phyloP scores from a whole-genome alignment of 176 grass and related monocot species.

The Paspalum notatum region DNA sequence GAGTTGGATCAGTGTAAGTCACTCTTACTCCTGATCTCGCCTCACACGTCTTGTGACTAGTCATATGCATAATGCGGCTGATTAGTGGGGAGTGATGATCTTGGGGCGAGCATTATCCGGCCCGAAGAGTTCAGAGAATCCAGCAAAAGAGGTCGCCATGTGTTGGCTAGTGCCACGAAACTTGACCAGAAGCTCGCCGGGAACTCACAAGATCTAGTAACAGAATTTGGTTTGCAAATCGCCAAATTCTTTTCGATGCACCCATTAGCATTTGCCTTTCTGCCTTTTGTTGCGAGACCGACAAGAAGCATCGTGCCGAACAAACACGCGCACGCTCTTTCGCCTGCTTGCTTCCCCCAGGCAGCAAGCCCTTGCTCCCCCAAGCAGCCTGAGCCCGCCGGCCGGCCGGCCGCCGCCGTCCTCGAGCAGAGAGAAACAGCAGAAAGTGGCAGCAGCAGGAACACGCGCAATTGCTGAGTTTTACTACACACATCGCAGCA shows the following conservation, averaged over 20 bases:
- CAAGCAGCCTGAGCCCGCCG: background rate
- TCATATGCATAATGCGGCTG: background rate
- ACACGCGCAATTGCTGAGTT: conserved; percentile 46
- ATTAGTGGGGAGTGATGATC: background rate
- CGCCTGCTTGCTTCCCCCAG: conserved; percentile 26
- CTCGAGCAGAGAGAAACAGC: background rate
- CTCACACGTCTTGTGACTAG: conserved; percentile 1
- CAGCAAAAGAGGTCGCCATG: background rate
- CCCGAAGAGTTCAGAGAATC: background rate
- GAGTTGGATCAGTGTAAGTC: conserved; percentile 7
- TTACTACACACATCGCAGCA: conserved; percentile 33
- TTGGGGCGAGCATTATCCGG: background rate
- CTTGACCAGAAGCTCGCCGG: background rate
- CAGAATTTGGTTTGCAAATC: conserved; percentile 22
- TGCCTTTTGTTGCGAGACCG: conserved; percentile 9
- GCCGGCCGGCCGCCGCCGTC: background rate
- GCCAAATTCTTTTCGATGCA: background rate
- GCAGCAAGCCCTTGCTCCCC: conserved; percentile 11
- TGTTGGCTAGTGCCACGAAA: background rate
- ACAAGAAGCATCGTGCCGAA: conserved; percentile 31
- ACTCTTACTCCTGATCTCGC: conserved; percentile 1
- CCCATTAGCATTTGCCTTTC: background rate
- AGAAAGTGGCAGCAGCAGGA: background rate
- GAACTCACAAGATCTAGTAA: conserved; percentile 2
- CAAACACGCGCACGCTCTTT: background rate